phyloP scores from a whole-genome alignment of 2,329 filamentous ascomycete species.

The Sphaerostilbella broomeana region DNA sequence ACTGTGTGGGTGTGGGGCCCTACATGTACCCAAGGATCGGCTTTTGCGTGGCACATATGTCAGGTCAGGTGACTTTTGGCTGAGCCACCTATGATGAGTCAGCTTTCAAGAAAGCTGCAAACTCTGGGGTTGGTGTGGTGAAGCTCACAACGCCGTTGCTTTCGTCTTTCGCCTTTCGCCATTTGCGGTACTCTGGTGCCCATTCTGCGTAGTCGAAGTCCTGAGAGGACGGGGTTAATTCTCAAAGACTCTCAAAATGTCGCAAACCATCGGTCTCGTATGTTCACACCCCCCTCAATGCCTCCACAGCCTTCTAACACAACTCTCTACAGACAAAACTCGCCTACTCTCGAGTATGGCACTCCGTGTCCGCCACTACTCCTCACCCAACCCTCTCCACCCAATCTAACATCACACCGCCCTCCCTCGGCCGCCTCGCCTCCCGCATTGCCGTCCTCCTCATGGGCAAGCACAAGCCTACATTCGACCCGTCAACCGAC shows the following conservation, averaged over 20 bases:
- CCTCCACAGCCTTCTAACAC: neutral
- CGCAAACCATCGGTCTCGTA: slow-evolving; percentile 13
- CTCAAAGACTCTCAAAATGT: slow-evolving; percentile 4
- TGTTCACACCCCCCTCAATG: neutral
- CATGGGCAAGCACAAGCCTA: slow-evolving; percentile 99
- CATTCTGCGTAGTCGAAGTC: neutral
- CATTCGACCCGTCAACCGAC: slow-evolving; percentile 94
- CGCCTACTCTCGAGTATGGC: slow-evolving; percentile 94
- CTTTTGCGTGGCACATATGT: too few relatives aligned
- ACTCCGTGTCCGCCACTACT: slow-evolving; percentile 68
- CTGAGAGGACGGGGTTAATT: neutral
- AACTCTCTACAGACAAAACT: slow-evolving; percentile 68
- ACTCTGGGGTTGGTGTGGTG: slow-evolving; percentile 3
- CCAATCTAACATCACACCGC: slow-evolving; percentile 53
- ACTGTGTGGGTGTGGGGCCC: too few relatives aligned
- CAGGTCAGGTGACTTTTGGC: slow-evolving; percentile 4
- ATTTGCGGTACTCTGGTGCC: neutral
- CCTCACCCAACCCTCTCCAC: slow-evolving; percentile 57
- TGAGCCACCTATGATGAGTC: slow-evolving; percentile 3
- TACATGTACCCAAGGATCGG: too few relatives aligned
- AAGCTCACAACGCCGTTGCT: slow-evolving; percentile 3
- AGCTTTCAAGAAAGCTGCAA: slow-evolving; percentile 3
- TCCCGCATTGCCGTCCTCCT: slow-evolving; percentile 78
- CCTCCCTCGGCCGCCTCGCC: slow-evolving; percentile 83
- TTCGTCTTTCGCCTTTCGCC: slow-evolving; percentile 3